Evolutionary conservation across 305 asterid species (phyloP), one percentile per base, ranked within the genome.

Genomic region (Fraxinus sp.): DNA sequence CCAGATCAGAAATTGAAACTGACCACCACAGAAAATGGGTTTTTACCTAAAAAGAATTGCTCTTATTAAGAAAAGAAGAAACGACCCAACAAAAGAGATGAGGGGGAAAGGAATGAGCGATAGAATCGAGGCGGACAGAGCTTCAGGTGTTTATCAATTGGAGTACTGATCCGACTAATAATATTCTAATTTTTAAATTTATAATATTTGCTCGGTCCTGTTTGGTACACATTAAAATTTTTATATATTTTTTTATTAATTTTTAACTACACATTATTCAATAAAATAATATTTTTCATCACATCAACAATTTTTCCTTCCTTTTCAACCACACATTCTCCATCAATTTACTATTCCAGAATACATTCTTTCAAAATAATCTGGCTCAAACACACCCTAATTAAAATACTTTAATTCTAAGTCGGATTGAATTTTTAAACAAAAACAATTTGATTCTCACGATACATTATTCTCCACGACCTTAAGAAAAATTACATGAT

Each of bases 1-100:
- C 43, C 77, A 46, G 75, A 80, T 39, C 13, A 80, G 83, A 55
- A 10, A 35, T 28, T 13, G 37, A 39, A 49, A 80, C 4, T 70
- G 36, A 30, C 13, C 11, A 7, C 16, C 68, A 13, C 71, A 14
- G 36, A 16, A 43, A 43, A 39, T 64, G 78, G 70, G 43, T 78
- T 24, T 9, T 9, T 4, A 26, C 73, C 73, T 66, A 66, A 66
- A 24, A 66, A 10, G 36, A 26, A 66, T 66, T 26, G 73, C 73
- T 26, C 36, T 26, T 26, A 78, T 26, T 3, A 59, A 64, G 14
- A 6, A 79, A 24, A 55, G 18, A 11, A 10, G 18, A 18, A 10
- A 2, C 8, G 62, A 64, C 39, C 33, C 7, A 16, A 16, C 24
- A 59, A 32, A 76, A 41, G 81, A 76, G 62, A 82, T 16, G 71